Percentiles rank a stretch among this genome's conserved stretches.
Conservation (phyloP, 805 yeast genomes). For the Candida ulmi region DNA sequence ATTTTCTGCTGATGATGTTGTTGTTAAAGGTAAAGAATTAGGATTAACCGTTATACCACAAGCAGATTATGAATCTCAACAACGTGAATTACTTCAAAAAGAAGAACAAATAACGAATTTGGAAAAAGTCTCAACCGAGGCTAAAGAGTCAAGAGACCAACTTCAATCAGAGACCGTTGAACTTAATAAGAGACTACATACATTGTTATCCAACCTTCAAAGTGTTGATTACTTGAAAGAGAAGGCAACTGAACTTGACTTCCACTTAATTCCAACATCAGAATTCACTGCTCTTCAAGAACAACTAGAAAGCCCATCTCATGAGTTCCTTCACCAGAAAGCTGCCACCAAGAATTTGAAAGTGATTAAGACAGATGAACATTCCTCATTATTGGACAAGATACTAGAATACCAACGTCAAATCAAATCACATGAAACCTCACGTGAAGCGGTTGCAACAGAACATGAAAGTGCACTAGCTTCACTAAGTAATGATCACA, state of each 20-base stretch:
- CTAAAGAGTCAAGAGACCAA: background rate
- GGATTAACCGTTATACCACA: constrained; percentile 12
- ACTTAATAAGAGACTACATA: constrained; percentile 2
- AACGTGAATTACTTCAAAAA: constrained; percentile 1
- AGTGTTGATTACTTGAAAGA: constrained; percentile 19
- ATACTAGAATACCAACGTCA: background rate
- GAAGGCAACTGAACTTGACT: constrained; percentile 23
- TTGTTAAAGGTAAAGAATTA: constrained; percentile 13
- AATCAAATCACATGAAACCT: background rate
- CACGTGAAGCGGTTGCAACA: background rate
- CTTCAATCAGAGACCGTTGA: background rate
- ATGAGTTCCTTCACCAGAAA: constrained; percentile 9
- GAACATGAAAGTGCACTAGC: background rate
- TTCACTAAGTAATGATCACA: no score
- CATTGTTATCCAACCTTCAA: constrained; percentile 24
- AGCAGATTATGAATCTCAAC: constrained; percentile 5
- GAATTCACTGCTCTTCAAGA: constrained; percentile 8
- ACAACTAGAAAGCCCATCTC: constrained; percentile 12
- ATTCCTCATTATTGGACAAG: constrained; percentile 5
- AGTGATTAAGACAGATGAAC: constrained; percentile 8
- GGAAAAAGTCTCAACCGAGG: constrained; percentile 15
- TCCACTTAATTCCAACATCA: constrained; percentile 14
- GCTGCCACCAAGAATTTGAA: constrained; percentile 11
- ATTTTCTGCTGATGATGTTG: constrained; percentile 12
- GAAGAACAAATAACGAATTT: constrained; percentile 4